A percentile compares a stretch with the other conserved stretches of the same genome.
Evolutionary conservation across 345 rosid genomes (phyloP).

Genomic region (Melaleuca alternifolia): DNA sequence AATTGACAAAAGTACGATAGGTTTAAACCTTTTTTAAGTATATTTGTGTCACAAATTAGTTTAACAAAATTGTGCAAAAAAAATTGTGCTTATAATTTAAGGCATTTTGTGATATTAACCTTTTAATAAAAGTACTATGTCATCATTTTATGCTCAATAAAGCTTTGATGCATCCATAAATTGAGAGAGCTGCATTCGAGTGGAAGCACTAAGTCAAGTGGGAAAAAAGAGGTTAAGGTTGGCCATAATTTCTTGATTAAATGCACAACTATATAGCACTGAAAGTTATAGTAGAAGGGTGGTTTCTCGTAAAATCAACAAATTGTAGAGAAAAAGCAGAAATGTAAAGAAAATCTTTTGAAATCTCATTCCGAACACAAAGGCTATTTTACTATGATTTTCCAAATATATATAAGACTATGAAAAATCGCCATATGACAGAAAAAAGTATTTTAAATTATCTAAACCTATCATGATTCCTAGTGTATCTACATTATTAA

Average conservation of each 20-base stretch:
- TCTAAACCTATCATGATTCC: too few relatives aligned
- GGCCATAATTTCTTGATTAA: neutral
- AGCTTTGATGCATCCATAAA: too few relatives aligned
- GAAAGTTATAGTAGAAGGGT: neutral
- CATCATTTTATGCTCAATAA: neutral
- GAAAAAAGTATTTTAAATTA: neutral
- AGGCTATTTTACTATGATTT: neutral
- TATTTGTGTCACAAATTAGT: too few relatives aligned
- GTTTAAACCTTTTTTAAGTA: too few relatives aligned
- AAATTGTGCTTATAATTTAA: too few relatives aligned
- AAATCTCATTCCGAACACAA: neutral
- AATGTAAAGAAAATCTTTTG: neutral
- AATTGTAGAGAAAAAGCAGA: neutral
- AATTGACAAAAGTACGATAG: too few relatives aligned
- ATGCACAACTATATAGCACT: neutral
- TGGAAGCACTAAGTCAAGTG: neutral
- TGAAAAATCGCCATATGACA: neutral
- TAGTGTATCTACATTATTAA: too few relatives aligned
- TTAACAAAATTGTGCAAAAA: too few relatives aligned
- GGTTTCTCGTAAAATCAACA: too few relatives aligned
- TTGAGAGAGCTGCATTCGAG: neutral
- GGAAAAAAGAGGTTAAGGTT: accelerated
- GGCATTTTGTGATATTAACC: too few relatives aligned
- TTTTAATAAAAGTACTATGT: neutral
- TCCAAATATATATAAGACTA: neutral